Base-by-base conservation (phyloP, 2,329 filamentous ascomycete species). In the Periconia sp. region DNA sequence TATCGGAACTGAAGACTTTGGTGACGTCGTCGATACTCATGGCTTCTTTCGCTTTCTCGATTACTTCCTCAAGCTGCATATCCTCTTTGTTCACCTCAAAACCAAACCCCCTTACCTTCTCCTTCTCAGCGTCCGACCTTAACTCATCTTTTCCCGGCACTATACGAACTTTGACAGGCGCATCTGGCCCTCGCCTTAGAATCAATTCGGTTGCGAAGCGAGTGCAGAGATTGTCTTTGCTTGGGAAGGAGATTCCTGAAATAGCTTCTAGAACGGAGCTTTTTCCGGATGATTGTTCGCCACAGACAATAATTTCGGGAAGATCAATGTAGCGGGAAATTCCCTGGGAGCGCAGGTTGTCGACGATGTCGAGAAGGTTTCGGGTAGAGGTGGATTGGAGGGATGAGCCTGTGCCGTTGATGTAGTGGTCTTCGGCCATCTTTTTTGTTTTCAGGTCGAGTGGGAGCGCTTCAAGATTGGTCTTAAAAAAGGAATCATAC, bases 161-260 rank as follows among this genome's bases (percentile, higher is more conserved):
- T 11, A 82, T 77, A 1, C 68, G 71, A 17, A 79, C 73, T 4
- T 68, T 67, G 16, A 80, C 61, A 2, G 55, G 66, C 0, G 63
- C 51, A 4, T 62, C 46, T 0, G 57, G 38, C 1, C 65, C 66
- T 3, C 74, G 73, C 2, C 78, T 73, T 8, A 86, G 69, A 13
- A 81, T 73, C 4, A 86, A 64, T 54, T 86, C 80, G 0, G 81
- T 86, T 0, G 82, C 77, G 47, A 85, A 86, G 1, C 80, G 72
- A 0, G 83, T 86, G 54, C 81, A 85, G 0, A 82, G 42, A 16
- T 70, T 76, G 11, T 76, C 75, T 6, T 82, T 79, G 9, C 75
- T 69, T 0, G 80, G 79, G 25, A 87, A 86, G 0, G 72, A 73
- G 2, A 88, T 75, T 4, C 78, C 74, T 0, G 82, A 81, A 8